A percentile compares a stretch with the other conserved stretches of the same genome.
Conservation (phyloP, 768 basidiomycete species). For the Pleurotus tuber-regium region DNA sequence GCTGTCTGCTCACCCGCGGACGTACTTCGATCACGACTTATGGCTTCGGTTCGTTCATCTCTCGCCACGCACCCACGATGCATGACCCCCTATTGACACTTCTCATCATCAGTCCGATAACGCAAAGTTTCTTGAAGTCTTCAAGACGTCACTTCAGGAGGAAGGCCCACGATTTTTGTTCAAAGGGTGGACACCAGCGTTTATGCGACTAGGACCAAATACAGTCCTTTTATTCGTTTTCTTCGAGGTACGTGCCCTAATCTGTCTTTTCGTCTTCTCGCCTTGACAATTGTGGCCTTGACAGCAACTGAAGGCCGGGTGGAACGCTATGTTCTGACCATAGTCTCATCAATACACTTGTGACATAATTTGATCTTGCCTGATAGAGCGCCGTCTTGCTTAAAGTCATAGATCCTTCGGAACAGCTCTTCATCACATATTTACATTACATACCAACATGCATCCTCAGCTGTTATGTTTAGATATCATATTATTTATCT, state of each 20-base stretch:
- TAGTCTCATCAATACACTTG: no score
- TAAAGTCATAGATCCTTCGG: constrained; percentile 7
- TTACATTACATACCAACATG: constrained; percentile 8
- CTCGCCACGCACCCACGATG: background rate
- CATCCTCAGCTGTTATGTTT: no score
- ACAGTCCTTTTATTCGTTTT: constrained; percentile 85
- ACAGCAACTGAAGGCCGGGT: constrained; percentile 72
- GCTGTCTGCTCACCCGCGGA: constrained; percentile 80
- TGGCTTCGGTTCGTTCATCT: constrained; percentile 59
- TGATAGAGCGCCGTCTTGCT: background rate
- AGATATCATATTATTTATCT: constrained; percentile 8
- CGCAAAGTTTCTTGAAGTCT: constrained; percentile 45
- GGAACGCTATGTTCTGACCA: constrained; percentile 31
- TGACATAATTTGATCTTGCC: no score
- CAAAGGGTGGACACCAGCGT: constrained; percentile 89
- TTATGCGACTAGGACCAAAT: constrained; percentile 80
- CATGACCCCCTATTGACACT: background rate
- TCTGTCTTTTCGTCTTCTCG: background rate
- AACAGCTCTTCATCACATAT: no score
- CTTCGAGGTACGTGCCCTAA: constrained; percentile 55
- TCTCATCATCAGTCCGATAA: constrained; percentile 49
- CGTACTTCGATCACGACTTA: constrained; percentile 72
- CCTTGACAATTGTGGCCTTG: background rate
- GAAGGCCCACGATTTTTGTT: constrained; percentile 81
- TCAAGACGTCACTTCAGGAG: constrained; percentile 57